Evolutionary conservation across 1,284 basidiomycete genomes (phyloP), one percentile per base, ranked within the genome.

Genomic region (Trametes polyzona): DNA sequence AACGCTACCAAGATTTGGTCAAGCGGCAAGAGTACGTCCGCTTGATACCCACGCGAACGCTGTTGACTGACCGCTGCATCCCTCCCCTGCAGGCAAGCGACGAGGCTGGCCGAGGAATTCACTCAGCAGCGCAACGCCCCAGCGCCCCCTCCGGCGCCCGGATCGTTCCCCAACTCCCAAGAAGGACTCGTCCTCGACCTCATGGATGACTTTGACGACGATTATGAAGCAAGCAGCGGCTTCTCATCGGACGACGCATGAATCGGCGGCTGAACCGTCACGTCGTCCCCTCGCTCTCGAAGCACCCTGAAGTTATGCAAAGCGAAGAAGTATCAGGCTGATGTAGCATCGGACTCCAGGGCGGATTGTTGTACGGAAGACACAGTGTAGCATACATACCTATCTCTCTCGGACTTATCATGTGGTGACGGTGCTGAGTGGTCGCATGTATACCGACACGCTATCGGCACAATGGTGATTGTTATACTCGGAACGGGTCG

Each of bases 11-110:
- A 1, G 67, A 70, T 37, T 73, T 69, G 70, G 46, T 51, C 9
- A 21, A 47, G 29, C 62, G 72, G n/a, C 69, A 69, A 43, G 59
- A 61, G 72, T 73, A 47, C 30, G 69, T 62, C 29, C 26, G 16
- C 16, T 2, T 12, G n/a, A n/a, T n/a, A n/a, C n/a, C n/a, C 27
- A 35, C 30, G 4, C 21, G 19, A 23, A 8, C 9, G 4, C 14
- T 23, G 10, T 11, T 8, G 2, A 10, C 14, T 19, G 12, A 7
- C 10, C 19, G 3, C 4, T 27, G 12, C 19, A 8, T 35, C 9
- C 14, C 12, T 19, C 16, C 10, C 24, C 8, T 23, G 21, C 19
- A 55, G 54, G 6, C 14, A 35, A 21, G 36, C 41, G n/a, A 19
- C 27, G 14, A 32, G 9, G 16, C 17, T 46, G 35, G 23, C 32